A percentile compares a stretch with the other conserved stretches of the same genome.
Evolutionary conservation across 257 asterid genomes (phyloP).

Genomic region (Gentiana macrophylla): DNA sequence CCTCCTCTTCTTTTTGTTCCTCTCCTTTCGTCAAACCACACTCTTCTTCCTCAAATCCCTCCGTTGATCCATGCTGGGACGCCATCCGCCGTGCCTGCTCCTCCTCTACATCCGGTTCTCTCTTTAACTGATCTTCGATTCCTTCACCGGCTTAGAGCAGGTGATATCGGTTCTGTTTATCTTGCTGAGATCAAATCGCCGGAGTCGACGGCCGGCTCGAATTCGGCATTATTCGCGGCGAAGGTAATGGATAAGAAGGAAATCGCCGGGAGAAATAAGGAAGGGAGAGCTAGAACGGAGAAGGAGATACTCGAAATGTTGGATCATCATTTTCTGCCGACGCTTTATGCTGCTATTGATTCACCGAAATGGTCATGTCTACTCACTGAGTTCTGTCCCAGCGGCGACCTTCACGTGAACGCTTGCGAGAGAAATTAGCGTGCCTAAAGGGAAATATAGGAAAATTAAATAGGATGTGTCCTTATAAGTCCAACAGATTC

Average conservation of each 20-base stretch:
- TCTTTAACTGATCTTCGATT: slow-evolving; percentile 76
- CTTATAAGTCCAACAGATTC: too few relatives aligned
- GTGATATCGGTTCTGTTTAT: slow-evolving; percentile 92
- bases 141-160: slow-evolving; percentile 85
- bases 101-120: slow-evolving; percentile 29
- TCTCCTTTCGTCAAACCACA: slow-evolving; percentile 27
- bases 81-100: slow-evolving; percentile 40
- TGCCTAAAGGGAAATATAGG: too few relatives aligned
- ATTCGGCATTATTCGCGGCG: slow-evolving; percentile 57
- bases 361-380: slow-evolving; percentile 86
- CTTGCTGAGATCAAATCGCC: slow-evolving; percentile 65
- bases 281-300: slow-evolving; percentile 81
- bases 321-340: slow-evolving; percentile 88
- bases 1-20: slow-evolving; percentile 39
- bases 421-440: too few relatives aligned
- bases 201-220: slow-evolving; percentile 7
- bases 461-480: too few relatives aligned
- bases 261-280: slow-evolving; percentile 73
- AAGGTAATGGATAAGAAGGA: slow-evolving; percentile 89
- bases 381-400: slow-evolving; percentile 88
- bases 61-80: slow-evolving; percentile 77
- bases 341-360: slow-evolving; percentile 69
- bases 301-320: slow-evolving; percentile 73
- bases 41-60: slow-evolving; percentile 37
- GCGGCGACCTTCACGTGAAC: slow-evolving; percentile 97